Base-by-base conservation (phyloP, 257 asterid genomes). In the Verbena officinalis region DNA sequence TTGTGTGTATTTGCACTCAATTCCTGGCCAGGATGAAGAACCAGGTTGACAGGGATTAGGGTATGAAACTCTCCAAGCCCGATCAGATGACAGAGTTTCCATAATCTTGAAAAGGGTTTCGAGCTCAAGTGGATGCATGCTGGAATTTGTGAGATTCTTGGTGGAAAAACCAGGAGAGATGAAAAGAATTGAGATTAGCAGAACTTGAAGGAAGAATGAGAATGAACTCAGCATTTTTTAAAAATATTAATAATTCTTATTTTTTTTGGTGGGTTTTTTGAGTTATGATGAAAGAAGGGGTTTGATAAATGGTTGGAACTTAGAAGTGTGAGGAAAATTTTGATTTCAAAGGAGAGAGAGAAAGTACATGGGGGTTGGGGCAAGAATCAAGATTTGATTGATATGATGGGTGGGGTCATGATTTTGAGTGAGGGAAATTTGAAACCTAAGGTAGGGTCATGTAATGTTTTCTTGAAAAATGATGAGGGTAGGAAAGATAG, bases 31-130 rank as follows among this genome's bases (percentile, higher is more conserved):
- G 49, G 89, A 78, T 5, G 88, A 78, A 5, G 88, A 83, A 6
- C 83, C 86, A 0, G 83, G 81, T 19, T 75, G 80, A 55, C 97
- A 90, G 10, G 97, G 97, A 61, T 86, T 75, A 0, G 92, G 96
- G 74, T 85, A 70, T 2, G 95, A 75, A 27, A 19, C 72, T 69
- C 92, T 70, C 97, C 96, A 90, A 59, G 58, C 68, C 16, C 80
- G 74, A 36, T 87, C 96, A 30, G 67, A 67, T 2, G 97, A 87
- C 16, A 85, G 21, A 8, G 87, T 56, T 31, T 87, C 96, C 97
- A 90, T 87, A n/a, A 85, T 77, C 76, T 77, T 80, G 84, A 65
- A 87, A 54, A 90, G 64, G 23, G 84, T 73, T 57, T 90, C 86
- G 1, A 83, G 86, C 62, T 90, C 97, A 5, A 62, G 31, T 15